Base-by-base conservation (phyloP, 176 grass and related monocot species). In the Microstegium vimineum region DNA sequence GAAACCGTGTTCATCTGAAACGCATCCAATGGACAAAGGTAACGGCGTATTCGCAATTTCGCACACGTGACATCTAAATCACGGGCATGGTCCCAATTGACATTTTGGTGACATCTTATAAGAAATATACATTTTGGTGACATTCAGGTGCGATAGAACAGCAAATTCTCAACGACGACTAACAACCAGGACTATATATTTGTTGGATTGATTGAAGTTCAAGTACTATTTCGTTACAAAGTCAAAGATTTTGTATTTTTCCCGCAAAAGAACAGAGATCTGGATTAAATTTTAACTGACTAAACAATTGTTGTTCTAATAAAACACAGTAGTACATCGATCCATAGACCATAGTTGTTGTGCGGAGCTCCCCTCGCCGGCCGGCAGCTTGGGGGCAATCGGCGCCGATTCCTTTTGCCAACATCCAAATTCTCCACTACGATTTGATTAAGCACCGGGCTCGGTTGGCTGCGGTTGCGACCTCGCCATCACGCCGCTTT, bases 401-500 rank as follows among this genome's bases (percentile, higher is more conserved):
- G 54, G 23, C 63, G 77, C 13, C 20, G 71, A 81, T 69, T 76
- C 66, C 64, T 57, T 71, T 75, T 46, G 38, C 54, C 54, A 23
- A 1, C 56, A 2, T 11, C 16, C 32, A 67, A 36, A 67, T 36
- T 20, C 7, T n/a, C 66, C 66, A 69, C 34, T 12, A 9, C 1
- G 34, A n/a, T n/a, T n/a, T n/a, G n/a, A n/a, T n/a, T n/a, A n/a
- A 37, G 35, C 66, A 23, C 20, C 34, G 22, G 66, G 66, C 33
- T 67, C n/a, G 32, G 33, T 33, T 69, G 23, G 18, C 3, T 41
- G 32, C 62, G 78, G 82, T 82, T 90, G 83, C 45, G 35, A 56
- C 66, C 62, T 77, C 51, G 78, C 73, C 56, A 59, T 90, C 88
- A 60, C 17, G 4, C 33, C 27, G 56, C 27, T 90, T 90, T 65